A percentile compares a stretch with the other conserved stretches of the same genome.
Evolutionary conservation across 495 filamentous ascomycete genomes (phyloP).

Genomic region (Aspergillus conjunctus): DNA sequence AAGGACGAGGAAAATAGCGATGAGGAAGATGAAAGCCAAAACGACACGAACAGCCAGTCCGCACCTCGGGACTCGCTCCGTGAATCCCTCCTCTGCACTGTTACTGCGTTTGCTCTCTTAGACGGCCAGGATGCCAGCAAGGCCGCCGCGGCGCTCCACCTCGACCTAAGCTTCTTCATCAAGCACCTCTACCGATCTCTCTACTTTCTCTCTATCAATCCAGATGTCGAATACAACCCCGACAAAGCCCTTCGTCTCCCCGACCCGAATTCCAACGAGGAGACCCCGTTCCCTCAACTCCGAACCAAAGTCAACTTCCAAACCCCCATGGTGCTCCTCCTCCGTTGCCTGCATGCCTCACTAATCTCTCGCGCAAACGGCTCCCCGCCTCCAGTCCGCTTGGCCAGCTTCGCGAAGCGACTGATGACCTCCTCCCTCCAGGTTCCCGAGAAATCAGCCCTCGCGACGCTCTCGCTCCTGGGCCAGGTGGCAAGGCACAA

Average conservation of each 20-base stretch:
- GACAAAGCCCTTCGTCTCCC: conserved; percentile 77
- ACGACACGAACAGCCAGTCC: conserved; percentile 26
- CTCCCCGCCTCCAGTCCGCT: conserved; percentile 71
- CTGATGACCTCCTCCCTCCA: conserved; percentile 80
- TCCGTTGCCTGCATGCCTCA: conserved; percentile 78
- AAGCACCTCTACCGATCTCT: conserved; percentile 87
- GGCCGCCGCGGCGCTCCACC: conserved; percentile 67
- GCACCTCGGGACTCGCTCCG: conserved; percentile 67
- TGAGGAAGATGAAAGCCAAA: conserved; percentile 48
- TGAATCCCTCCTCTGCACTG: conserved; percentile 89
- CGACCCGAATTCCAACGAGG: conserved; percentile 61
- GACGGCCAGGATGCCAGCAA: conserved; percentile 78
- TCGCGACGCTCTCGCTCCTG: conserved; percentile 75
- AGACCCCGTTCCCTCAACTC: conserved; percentile 23
- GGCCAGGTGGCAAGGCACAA: conserved; percentile 73
- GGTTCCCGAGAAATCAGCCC: conserved; percentile 80
- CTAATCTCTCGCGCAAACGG: conserved; percentile 55
- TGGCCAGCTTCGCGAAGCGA: conserved; percentile 92
- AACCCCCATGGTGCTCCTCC: conserved; percentile 85
- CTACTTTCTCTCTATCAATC: conserved; percentile 71
- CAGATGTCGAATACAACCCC: conserved; percentile 80
- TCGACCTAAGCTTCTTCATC: conserved; percentile 94
- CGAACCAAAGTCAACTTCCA: conserved; percentile 83
- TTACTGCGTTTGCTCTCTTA: conserved; percentile 91
- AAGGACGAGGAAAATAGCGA: conserved; percentile 46